These are phyloP conservation scores for Lithospermum erythrorhizon DNA, from an alignment of 257 asterid species.

Conservation along the genomic window DNA sequence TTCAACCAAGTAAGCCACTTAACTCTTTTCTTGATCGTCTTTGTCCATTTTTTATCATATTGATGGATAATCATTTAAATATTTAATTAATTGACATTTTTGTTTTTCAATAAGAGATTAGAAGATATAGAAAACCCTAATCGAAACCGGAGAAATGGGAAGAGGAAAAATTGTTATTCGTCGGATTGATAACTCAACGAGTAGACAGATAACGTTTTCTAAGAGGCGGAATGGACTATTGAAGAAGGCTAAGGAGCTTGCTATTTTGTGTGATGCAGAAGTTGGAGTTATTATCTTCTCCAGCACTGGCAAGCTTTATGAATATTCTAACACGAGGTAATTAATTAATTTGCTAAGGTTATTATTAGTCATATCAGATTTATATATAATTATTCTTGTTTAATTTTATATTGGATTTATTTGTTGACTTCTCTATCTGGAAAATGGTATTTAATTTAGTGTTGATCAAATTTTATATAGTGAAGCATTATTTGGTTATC, in stretches of 20 bases:
- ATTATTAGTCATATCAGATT: no score
- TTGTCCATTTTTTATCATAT: not conserved
- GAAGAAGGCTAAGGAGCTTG: conserved; percentile 35
- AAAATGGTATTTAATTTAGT: no score
- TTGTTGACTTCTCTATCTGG: no score
- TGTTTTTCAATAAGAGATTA: no score
- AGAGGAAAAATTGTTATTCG: conserved; percentile 36
- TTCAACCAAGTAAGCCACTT: conserved; percentile 8
- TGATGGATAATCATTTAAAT: no score
- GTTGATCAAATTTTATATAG: no score
- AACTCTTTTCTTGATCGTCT: not conserved
- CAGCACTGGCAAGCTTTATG: conserved; percentile 31
- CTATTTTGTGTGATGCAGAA: conserved; percentile 39
- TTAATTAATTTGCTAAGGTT: no score
- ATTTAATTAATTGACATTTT: no score
- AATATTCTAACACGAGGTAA: conserved; percentile 30
- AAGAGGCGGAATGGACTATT: conserved; percentile 33
- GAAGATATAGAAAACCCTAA: conserved; percentile 16
- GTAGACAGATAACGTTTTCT: conserved; percentile 33
- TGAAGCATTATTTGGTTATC: no score
- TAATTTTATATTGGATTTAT: no score
- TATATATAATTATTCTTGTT: no score
- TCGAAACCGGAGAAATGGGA: conserved; percentile 14
- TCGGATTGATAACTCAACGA: conserved; percentile 33
- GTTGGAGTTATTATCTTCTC: conserved; percentile 36